Percentiles rank a stretch among this genome's conserved stretches.
phyloP scores from a whole-genome alignment of 2,329 filamentous ascomycete genomes.

The Knoxdaviesia proteae region DNA sequence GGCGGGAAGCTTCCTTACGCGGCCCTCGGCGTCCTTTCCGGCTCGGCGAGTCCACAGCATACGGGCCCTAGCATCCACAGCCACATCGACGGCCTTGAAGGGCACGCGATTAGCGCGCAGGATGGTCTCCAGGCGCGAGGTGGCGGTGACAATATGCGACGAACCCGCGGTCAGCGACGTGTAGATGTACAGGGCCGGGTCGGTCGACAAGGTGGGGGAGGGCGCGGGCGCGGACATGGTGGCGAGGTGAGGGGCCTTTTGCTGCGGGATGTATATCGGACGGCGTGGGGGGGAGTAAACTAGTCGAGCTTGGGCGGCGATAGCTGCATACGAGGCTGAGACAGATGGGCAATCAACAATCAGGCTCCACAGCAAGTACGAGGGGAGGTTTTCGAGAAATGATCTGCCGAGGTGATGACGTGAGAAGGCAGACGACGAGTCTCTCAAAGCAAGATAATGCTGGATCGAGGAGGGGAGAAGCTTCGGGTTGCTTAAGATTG shows the following conservation, averaged over 20 bases:
- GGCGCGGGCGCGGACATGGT: conserved; percentile 9
- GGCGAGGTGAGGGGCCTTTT: neutral
- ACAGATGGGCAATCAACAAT: no score
- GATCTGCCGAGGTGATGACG: no score
- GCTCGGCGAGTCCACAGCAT: conserved; percentile 74
- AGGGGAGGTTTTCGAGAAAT: no score
- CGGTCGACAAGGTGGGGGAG: conserved; percentile 29
- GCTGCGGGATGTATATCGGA: no score
- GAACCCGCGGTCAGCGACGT: conserved; percentile 91
- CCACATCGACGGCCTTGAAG: conserved; percentile 80
- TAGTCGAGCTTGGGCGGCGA: no score
- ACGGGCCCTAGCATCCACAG: conserved; percentile 71
- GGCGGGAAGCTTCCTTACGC: conserved; percentile 60
- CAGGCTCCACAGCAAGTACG: no score
- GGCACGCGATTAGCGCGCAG: conserved; percentile 85
- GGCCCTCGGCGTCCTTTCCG: conserved; percentile 45
- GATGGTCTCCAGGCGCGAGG: conserved; percentile 87
- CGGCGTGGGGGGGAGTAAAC: no score
- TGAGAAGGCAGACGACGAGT: no score
- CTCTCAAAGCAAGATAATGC: no score
- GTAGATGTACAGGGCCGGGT: conserved; percentile 74
- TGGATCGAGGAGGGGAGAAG: no score
- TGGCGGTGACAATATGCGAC: conserved; percentile 89
- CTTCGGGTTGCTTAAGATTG: no score
- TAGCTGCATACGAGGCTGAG: no score